These are phyloP conservation scores for Globisporangium spiculum DNA, from an alignment of 352 stramenopile genomes.

Conservation along the genomic window DNA sequence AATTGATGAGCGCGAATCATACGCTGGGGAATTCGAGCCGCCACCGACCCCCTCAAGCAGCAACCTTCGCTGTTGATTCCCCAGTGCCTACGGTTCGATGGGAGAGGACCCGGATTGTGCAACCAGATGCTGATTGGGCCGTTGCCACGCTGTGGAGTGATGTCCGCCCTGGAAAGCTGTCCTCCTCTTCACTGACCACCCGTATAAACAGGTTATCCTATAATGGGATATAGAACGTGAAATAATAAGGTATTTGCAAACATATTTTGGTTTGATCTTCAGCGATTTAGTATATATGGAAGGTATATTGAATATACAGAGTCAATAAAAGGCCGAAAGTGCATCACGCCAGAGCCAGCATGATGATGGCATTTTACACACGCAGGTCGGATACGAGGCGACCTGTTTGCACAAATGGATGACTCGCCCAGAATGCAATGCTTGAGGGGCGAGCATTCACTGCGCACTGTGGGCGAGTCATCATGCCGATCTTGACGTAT, in stretches of 20 bases:
- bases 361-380: neutral
- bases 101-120: neutral
- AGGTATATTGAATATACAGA: neutral
- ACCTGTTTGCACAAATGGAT: neutral
- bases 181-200: neutral
- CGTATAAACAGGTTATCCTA: neutral
- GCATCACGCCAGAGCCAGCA: neutral
- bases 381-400: neutral
- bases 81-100: neutral
- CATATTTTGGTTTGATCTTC: too few species aligned
- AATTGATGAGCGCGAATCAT: constrained; percentile 11
- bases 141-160: constrained; percentile 1
- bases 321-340: neutral
- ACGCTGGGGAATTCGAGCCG: neutral
- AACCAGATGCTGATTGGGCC: neutral
- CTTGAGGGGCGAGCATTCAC: too few species aligned
- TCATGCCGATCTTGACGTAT: neutral
- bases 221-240: too few species aligned
- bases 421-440: neutral
- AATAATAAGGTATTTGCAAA: too few species aligned
- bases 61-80: neutral
- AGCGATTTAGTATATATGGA: neutral
- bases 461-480: neutral
- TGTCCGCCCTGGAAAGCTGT: neutral
- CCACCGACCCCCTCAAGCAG: neutral